Evolutionary conservation across 140 eudicot species (phyloP), one percentile per base, ranked within the genome.

Genomic region (Erigeron philadelphicus): DNA sequence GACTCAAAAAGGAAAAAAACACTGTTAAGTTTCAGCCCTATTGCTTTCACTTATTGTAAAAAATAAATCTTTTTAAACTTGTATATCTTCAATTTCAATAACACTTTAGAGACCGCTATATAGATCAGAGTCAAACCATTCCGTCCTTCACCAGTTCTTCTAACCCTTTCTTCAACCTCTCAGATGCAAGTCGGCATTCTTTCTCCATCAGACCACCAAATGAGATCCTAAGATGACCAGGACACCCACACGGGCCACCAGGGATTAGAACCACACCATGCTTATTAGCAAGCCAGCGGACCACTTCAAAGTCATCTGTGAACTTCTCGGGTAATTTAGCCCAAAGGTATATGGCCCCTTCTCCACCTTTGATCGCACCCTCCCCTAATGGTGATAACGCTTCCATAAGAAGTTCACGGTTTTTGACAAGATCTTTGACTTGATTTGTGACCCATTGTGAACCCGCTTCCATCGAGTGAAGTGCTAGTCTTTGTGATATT

Each of bases 271-370:
- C 96, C 61, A 91, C 86, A 23, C 78, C 73, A 15, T 94, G 97
- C 70, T 78, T 85, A 11, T 76, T 68, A 52, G 99, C 97, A 25
- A 94, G 86, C 99, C 99, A 94, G 41, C 84, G 85, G 17, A 94
- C 89, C 5, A 94, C 95, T 75, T 82, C 86, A 69, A 87, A 94
- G 83, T 87, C 99, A 2, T 85, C 85, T 0, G 3, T n/a, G 59
- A 64, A 80, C 45, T 75, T 75, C 4, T 85, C 95, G 0, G 99
- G 99, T 44, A 94, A 84, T 73, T 83, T 89, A 6, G 96, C 99
- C 98, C 99, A 94, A 31, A 94, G 76, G 75, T 89, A 94, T 18
- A 94, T 94, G 6, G 97, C 97, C 3, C 98, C 98, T 82, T 89
- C 99, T 61, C 99, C 99, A 41, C 99, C 99, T 80, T 80, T 89